Percentiles rank a stretch among this genome's conserved stretches.
Evolutionary conservation across 768 basidiomycete genomes (phyloP).

Genomic region (Hygrocybe punicea): DNA sequence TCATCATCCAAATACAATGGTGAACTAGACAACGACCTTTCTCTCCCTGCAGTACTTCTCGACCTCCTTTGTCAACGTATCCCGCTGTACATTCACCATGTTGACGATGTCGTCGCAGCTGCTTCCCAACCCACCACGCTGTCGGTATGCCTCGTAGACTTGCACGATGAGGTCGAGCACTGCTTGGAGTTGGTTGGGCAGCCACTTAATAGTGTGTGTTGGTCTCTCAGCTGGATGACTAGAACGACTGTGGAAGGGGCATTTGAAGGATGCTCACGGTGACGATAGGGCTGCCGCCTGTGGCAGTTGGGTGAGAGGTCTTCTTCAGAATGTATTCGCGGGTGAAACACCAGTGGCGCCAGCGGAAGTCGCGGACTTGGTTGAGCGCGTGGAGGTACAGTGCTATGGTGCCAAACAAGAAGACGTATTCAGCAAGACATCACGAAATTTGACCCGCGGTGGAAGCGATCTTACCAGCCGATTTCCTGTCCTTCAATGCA

Average conservation of each 20-base stretch:
- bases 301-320: conserved; percentile 26
- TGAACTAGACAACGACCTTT: background rate
- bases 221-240: no score
- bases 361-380: conserved; percentile 22
- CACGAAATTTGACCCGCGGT: conserved; percentile 19
- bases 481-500: conserved; percentile 15
- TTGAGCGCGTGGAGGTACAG: background rate
- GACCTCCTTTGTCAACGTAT: background rate
- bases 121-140: background rate
- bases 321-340: conserved; percentile 31
- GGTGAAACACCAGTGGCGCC: conserved; percentile 35
- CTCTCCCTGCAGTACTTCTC: background rate
- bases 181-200: background rate
- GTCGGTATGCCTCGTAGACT: background rate
- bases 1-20: no score
- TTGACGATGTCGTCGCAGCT: background rate
- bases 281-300: conserved; percentile 14
- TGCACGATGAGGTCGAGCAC: background rate
- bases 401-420: no score
- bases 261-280: background rate
- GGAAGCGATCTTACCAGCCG: conserved; percentile 20
- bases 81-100: background rate
- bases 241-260: background rate
- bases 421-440: background rate
- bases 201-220: background rate